A percentile compares a stretch with the other conserved stretches of the same genome.
Conservation (phyloP, 1,284 basidiomycete genomes). For the Coniferiporia weirii region DNA sequence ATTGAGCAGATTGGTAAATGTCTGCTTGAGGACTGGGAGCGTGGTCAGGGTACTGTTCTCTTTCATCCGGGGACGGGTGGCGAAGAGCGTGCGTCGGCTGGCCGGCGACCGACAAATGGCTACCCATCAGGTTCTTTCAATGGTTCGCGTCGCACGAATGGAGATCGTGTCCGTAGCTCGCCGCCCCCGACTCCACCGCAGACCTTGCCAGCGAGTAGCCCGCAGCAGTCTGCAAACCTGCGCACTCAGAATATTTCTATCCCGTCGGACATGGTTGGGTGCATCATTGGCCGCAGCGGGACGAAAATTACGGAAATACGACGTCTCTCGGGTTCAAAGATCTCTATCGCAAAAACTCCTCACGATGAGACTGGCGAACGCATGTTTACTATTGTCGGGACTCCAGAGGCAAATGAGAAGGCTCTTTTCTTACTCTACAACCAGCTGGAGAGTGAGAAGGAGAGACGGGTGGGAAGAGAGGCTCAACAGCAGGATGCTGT, state of each 20-base stretch:
- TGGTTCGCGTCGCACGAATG: constrained; percentile 53
- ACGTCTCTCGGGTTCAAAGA: constrained; percentile 92
- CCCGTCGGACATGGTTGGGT: constrained; percentile 98
- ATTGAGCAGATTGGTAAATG: constrained; percentile 95
- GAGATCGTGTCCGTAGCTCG: constrained; percentile 44
- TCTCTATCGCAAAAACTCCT: constrained; percentile 96
- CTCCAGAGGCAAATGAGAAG: constrained; percentile 94
- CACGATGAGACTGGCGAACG: constrained; percentile 98
- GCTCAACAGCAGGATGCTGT: constrained; percentile 35
- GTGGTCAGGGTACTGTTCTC: constrained; percentile 87
- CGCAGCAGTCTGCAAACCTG: constrained; percentile 64
- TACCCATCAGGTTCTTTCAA: constrained; percentile 34
- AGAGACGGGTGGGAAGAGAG: constrained; percentile 79
- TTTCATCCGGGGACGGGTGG: constrained; percentile 90
- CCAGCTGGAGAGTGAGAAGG: constrained; percentile 94
- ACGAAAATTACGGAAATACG: constrained; percentile 99
- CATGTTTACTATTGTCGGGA: constrained; percentile 99
- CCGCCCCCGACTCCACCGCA: constrained; percentile 51
- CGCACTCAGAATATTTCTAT: constrained; percentile 99
- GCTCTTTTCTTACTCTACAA: constrained; percentile 97
- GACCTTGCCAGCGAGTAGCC: constrained; percentile 44
- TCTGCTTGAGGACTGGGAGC: constrained; percentile 94
- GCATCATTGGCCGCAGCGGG: constrained; percentile 94
- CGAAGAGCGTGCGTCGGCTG: constrained; percentile 50
- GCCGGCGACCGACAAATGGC: constrained; percentile 42